Conservation (phyloP, 2,329 filamentous ascomycete species). For the Epichloe uncinata region DNA sequence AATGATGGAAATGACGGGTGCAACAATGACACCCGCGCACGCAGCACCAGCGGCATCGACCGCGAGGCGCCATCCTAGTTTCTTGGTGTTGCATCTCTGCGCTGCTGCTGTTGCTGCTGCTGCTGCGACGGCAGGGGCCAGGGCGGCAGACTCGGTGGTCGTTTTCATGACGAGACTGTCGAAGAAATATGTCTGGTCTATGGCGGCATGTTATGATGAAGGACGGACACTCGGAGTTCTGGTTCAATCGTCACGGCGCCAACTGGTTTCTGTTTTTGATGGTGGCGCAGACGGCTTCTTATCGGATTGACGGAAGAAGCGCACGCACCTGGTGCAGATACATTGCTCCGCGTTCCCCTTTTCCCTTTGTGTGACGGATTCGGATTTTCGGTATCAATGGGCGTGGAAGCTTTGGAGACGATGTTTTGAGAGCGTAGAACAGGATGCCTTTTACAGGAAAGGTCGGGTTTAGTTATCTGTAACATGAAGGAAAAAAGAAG, state of each 20-base stretch:
- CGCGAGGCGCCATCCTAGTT: conserved; percentile 51
- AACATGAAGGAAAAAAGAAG: no score
- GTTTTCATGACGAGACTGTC: background rate
- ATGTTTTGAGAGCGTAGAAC: background rate
- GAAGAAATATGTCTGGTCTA: background rate
- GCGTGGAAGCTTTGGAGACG: background rate
- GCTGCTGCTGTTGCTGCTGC: background rate
- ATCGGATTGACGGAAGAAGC: background rate
- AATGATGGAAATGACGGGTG: conserved; percentile 76
- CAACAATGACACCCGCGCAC: conserved; percentile 61
- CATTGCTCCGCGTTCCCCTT: background rate
- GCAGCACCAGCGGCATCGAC: conserved; percentile 58
- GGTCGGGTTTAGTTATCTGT: no score
- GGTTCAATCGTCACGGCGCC: no score
- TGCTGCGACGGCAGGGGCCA: background rate
- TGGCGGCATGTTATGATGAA: background rate
- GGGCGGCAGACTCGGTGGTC: background rate
- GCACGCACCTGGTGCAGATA: background rate
- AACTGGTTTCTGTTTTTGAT: background rate
- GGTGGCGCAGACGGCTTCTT: background rate
- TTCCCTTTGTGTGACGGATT: background rate
- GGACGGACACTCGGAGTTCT: no score
- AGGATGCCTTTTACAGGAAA: background rate
- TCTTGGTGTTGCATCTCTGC: conserved; percentile 58
- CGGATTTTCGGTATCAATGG: background rate